Percentiles rank a stretch among this genome's conserved stretches.
Conservation (phyloP, 2,329 filamentous ascomycete species). For the Penicillium glabrum region DNA sequence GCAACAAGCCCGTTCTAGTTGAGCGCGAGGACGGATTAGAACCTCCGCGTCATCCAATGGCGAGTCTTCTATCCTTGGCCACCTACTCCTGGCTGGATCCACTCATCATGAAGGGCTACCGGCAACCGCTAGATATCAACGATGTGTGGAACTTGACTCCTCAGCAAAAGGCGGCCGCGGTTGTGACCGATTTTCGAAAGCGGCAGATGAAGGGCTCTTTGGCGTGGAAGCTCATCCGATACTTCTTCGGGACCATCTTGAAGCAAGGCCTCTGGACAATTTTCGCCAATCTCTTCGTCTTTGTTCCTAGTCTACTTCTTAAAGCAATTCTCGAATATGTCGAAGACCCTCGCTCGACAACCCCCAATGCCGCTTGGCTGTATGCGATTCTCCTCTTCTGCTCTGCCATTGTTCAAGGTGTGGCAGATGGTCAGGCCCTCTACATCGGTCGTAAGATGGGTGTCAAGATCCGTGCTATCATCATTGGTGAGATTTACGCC, state of each 20-base stretch:
- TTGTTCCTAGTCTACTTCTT: constrained; percentile 85
- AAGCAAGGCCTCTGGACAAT: constrained; percentile 79
- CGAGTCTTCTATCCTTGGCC: constrained; percentile 82
- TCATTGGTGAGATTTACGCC: constrained; percentile 95
- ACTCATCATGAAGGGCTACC: constrained; percentile 87
- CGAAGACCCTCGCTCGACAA: constrained; percentile 74
- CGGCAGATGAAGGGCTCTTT: constrained; percentile 78
- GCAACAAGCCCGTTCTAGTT: constrained; percentile 83
- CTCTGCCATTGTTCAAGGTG: constrained; percentile 76
- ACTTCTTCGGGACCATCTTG: constrained; percentile 76
- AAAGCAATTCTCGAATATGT: constrained; percentile 92
- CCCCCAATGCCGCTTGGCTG: constrained; percentile 88
- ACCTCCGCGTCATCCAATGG: constrained; percentile 81
- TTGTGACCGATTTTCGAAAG: constrained; percentile 81
- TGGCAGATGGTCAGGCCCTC: constrained; percentile 80
- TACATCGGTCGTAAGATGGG: constrained; percentile 95
- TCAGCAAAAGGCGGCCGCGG: constrained; percentile 79
- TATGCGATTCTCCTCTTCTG: constrained; percentile 89
- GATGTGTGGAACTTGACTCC: constrained; percentile 91
- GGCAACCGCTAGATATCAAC: constrained; percentile 74
- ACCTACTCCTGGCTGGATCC: constrained; percentile 90
- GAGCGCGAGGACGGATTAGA: constrained; percentile 88
- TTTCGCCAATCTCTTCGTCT: constrained; percentile 78
- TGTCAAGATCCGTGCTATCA: constrained; percentile 87
- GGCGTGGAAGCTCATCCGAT: constrained; percentile 76